These are phyloP conservation scores for Samsoniella hepiali DNA, from an alignment of 2,329 filamentous ascomycete species.

Conservation along the genomic window DNA sequence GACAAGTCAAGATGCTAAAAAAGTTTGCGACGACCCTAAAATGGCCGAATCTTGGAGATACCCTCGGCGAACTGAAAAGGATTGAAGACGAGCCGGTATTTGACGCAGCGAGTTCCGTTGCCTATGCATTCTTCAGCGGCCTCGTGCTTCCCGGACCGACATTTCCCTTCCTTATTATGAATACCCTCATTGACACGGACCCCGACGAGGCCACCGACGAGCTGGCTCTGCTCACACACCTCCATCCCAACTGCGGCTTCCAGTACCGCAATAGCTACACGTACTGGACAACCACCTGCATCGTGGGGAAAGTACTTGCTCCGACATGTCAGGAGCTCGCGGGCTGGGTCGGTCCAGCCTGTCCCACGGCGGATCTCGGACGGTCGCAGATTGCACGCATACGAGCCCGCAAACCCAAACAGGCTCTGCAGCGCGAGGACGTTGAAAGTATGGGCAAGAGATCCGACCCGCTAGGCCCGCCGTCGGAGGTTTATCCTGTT, in stretches of 20 bases:
- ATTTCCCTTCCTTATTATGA: slow-evolving; percentile 75
- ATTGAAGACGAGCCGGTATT: slow-evolving; percentile 56
- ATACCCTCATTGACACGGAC: slow-evolving; percentile 71
- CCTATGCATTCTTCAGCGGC: slow-evolving; percentile 75
- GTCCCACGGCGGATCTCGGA: slow-evolving; percentile 63
- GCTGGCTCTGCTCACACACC: slow-evolving; percentile 64
- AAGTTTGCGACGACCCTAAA: slow-evolving; percentile 70
- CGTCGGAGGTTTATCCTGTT: slow-evolving; percentile 60
- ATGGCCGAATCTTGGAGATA: slow-evolving; percentile 69
- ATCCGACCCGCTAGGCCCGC: slow-evolving; percentile 66
- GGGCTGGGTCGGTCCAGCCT: slow-evolving; percentile 72
- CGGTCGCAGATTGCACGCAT: slow-evolving; percentile 69
- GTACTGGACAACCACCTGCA: slow-evolving; percentile 70
- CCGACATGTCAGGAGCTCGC: slow-evolving; percentile 68
- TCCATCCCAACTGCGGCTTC: slow-evolving; percentile 67
- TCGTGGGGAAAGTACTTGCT: slow-evolving; percentile 72
- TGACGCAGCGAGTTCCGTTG: slow-evolving; percentile 62
- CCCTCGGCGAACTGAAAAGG: slow-evolving; percentile 60
- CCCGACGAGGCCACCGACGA: slow-evolving; percentile 63
- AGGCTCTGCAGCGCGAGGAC: slow-evolving; percentile 56
- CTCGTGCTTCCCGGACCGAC: slow-evolving; percentile 67
- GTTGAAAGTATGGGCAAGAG: slow-evolving; percentile 63
- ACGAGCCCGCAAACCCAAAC: slow-evolving; percentile 56
- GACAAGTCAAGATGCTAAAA: slow-evolving; percentile 65
- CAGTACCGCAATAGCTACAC: slow-evolving; percentile 72